Evolutionary conservation across 176 grass and related monocot genomes (phyloP), one percentile per base, ranked within the genome.

Genomic region (Typha latifolia): DNA sequence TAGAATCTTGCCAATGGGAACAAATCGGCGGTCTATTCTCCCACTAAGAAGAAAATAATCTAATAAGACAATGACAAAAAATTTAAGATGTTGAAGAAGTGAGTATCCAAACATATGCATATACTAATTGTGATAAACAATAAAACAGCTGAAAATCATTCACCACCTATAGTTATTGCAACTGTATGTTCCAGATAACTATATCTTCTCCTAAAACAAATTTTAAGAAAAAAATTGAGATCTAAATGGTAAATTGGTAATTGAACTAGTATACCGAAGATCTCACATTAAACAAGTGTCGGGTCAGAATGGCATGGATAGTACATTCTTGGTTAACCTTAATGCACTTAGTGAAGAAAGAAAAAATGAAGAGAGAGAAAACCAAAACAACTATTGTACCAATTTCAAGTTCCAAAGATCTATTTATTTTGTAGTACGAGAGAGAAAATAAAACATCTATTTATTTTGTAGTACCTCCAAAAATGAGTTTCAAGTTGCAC

Each of bases 401-500:
- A 16, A 49, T 19, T 61, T 64, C 51, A 47, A 67, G 49, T 12
- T 84, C 73, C 27, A 47, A 69, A 12, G 57, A 49, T 67, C 5
- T 53, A 3, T 72, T 62, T 82, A 43, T 10, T 9, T 12, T 63
- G 65, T 13, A 76, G 62, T 84, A 81, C 91, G 59, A 3, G 6
- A 68, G 48, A 69, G 5, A 2, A 66, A 63, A 63, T 63, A 47
- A 69, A 12, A 57, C 27, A 49, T 67, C 5, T 53, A 3, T 72
- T 62, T 82, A 43, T 10, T 9, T 12, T 63, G 65, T 13, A 76
- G 62, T 84, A 81, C 91, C 82, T 91, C 88, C 85, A 86, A 62
- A 69, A 91, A 72, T 84, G 88, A 73, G 80, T 71, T 65, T 91
- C 85, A 64, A 91, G 61, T 49, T 96, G 88, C 62, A 96, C 27